Conservation (phyloP, 1,284 basidiomycete genomes). For the Irpex sp. region DNA sequence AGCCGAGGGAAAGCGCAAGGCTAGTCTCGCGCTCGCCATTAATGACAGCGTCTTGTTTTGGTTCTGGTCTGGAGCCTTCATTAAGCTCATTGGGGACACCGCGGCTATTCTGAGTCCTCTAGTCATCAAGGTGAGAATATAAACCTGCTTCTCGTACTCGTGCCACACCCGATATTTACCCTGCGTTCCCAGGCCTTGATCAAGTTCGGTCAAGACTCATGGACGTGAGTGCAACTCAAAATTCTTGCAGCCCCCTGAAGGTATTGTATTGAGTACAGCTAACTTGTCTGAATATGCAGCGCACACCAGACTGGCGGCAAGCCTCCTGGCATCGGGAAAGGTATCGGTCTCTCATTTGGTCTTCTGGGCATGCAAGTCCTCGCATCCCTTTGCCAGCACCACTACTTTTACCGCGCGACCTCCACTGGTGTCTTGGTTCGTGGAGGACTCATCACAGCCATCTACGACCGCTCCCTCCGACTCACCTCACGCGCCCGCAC, state of each 20-base stretch:
- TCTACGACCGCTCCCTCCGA: slow-evolving; percentile 79
- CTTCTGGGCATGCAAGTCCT: slow-evolving; percentile 72
- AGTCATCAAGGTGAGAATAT: slow-evolving; percentile 57
- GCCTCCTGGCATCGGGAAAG: slow-evolving; percentile 61
- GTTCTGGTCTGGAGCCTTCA: slow-evolving; percentile 78
- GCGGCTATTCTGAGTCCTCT: slow-evolving; percentile 75
- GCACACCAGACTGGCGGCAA: slow-evolving; percentile 44
- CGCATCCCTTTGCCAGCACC: slow-evolving; percentile 69
- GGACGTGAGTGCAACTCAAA: slow-evolving; percentile 26
- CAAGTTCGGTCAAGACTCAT: slow-evolving; percentile 68
- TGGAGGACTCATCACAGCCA: slow-evolving; percentile 84
- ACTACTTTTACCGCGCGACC: slow-evolving; percentile 77
- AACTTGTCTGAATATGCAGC: slow-evolving; percentile 7
- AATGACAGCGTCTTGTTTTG: slow-evolving; percentile 80
- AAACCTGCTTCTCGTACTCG: background rate
- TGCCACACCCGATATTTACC: background rate
- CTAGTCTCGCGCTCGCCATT: slow-evolving; percentile 74
- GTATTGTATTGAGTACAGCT: background rate
- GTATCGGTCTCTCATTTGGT: slow-evolving; percentile 73
- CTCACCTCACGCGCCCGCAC: slow-evolving; percentile 83
- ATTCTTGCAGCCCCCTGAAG: too few relatives aligned
- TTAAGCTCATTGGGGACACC: slow-evolving; percentile 76
- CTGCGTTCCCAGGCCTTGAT: slow-evolving; percentile 59
- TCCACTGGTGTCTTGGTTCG: slow-evolving; percentile 80
- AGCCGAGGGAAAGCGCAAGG: slow-evolving; percentile 56